These are phyloP conservation scores for Solanum rostratum DNA, from an alignment of 257 asterid genomes.

Conservation along the genomic window DNA sequence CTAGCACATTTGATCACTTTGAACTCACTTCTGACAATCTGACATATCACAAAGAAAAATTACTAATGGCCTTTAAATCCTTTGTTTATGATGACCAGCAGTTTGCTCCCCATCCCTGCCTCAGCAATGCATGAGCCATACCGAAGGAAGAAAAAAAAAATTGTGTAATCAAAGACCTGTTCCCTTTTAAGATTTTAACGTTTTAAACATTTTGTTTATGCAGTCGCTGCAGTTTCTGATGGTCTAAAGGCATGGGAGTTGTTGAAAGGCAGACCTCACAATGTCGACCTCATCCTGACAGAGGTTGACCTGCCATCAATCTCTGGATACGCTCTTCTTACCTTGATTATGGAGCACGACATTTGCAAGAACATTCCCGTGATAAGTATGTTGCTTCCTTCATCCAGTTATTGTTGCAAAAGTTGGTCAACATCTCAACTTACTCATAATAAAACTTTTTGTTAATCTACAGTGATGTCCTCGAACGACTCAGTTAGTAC, in stretches of 20 bases:
- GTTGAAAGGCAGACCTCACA: constrained; percentile 49
- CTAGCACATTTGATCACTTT: background rate
- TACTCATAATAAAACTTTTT: background rate
- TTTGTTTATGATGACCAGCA: background rate
- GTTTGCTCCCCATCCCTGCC: background rate
- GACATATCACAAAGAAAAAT: background rate
- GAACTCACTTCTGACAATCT: background rate
- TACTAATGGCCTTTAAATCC: background rate
- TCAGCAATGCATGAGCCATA: background rate
- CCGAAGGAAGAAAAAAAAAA: background rate
- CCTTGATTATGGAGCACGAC: constrained; percentile 85
- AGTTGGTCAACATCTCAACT: background rate
- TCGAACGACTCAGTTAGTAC: constrained; percentile 79
- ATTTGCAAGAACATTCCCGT: constrained; percentile 90
- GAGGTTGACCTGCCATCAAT: constrained; percentile 93
- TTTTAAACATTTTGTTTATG: constrained; percentile 1
- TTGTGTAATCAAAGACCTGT: background rate
- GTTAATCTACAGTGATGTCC: constrained; percentile 82
- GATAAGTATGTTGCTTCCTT: constrained; percentile 56
- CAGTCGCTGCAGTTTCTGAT: constrained; percentile 89
- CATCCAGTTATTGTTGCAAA: background rate
- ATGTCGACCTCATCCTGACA: constrained; percentile 74
- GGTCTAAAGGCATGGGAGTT: constrained; percentile 97
- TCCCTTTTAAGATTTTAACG: background rate
- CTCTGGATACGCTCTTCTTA: constrained; percentile 93